Percentiles rank a stretch among this genome's conserved stretches.
Conservation (phyloP, 2,329 filamentous ascomycete species). For the Pseudogymnoascus sp. region DNA sequence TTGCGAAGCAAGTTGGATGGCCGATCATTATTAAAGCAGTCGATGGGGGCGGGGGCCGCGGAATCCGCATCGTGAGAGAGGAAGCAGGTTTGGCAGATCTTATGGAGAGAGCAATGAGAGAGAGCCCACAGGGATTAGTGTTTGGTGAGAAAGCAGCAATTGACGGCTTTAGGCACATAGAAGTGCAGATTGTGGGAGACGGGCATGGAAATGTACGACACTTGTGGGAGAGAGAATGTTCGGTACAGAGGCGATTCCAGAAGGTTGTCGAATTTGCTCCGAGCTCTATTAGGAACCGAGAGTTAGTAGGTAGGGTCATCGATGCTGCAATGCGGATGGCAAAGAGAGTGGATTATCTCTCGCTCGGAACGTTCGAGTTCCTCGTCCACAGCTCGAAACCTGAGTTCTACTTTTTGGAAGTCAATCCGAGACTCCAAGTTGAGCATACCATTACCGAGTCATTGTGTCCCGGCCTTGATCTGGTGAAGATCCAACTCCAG, state of each 20-base stretch:
- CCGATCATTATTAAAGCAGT: constrained; percentile 52
- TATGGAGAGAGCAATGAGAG: constrained; percentile 50
- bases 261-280: constrained; percentile 65
- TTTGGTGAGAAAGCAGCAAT: constrained; percentile 53
- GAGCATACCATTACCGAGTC: constrained; percentile 27
- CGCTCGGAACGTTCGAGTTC: constrained; percentile 58
- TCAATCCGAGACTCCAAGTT: constrained; percentile 26
- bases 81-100: constrained; percentile 42
- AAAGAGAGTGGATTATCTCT: constrained; percentile 45
- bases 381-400: constrained; percentile 41
- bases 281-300: constrained; percentile 49
- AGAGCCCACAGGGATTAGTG: constrained; percentile 46
- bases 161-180: constrained; percentile 55
- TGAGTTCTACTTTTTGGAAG: constrained; percentile 33
- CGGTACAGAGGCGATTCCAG: constrained; percentile 58
- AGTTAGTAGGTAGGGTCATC: constrained; percentile 26
- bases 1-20: constrained; percentile 29
- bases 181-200: constrained; percentile 61
- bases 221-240: constrained; percentile 60
- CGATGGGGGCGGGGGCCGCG: constrained; percentile 57
- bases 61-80: constrained; percentile 45
- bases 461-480: constrained; percentile 30
- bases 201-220: constrained; percentile 47
- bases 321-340: constrained; percentile 45
- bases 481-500: constrained; percentile 29